Conservation (phyloP, 169 alveolate species). For the Cyclospora cayetanensis region DNA sequence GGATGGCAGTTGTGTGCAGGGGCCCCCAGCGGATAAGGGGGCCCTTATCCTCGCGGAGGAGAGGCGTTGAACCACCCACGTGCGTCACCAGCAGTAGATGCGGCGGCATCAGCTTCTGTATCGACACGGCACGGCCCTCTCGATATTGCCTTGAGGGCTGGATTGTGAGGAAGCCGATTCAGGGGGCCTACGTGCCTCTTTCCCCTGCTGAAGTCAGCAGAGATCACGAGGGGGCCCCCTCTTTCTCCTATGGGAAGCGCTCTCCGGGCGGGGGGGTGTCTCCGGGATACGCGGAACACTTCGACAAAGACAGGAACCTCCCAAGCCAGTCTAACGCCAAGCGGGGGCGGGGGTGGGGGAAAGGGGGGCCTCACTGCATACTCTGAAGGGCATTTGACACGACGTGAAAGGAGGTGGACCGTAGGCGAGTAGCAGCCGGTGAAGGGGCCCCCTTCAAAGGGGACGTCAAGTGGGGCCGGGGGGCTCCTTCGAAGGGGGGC, state of each 20-base stretch:
- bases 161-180: too few relatives aligned
- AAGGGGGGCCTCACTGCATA: neutral
- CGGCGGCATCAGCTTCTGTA: neutral
- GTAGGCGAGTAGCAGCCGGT: neutral
- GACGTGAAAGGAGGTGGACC: neutral
- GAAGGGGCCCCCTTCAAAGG: neutral
- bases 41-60: neutral
- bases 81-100: neutral
- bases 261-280: neutral
- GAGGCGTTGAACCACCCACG: neutral
- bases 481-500: neutral
- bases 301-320: neutral
- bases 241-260: neutral
- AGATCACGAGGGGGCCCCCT: neutral
- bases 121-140: neutral
- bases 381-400: neutral
- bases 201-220: neutral
- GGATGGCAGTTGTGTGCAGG: neutral
- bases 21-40: neutral
- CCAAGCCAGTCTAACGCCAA: neutral
- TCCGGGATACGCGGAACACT: too few relatives aligned
- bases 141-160: neutral
- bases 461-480: neutral
- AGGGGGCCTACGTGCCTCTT: neutral
- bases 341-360: too few relatives aligned